Evolutionary conservation across 768 basidiomycete species (phyloP), one percentile per base, ranked within the genome.

Genomic region (Lactifluus piperatus): DNA sequence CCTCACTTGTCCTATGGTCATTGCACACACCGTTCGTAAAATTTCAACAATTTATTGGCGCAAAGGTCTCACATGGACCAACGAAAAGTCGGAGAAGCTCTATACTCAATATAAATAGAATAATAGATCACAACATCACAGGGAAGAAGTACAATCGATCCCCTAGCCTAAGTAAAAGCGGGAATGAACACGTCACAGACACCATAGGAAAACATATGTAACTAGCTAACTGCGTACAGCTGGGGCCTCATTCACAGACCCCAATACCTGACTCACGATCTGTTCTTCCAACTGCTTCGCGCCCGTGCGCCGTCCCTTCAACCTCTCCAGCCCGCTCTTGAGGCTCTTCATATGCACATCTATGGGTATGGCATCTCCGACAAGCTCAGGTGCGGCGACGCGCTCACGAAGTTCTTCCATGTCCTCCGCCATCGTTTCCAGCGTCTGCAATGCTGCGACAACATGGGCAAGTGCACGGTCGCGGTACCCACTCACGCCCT

Each of bases 281-380:
- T 72, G 67, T 4, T 73, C 78, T 62, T 82, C 80, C 51, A 77
- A 63, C 62, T 70, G 72, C 65, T 72, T 77, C 13, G 82, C 81
- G 49, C 77, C 76, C 24, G 74, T 67, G 58, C 86, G 76, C 5
- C 81, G 77, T 66, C 83, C 81, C 66, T 77, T 79, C 70, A 88
- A 64, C 65, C 77, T 77, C 62, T 85, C 79, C 65, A 89, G 64
- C 7, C 88, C 87, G 37, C 66, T 74, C 67, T 73, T 73, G 64
- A 91, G 88, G 59, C 83, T 88, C 72, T 80, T 80, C 71, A 91
- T 82, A 64, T 91, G 88, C 22, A 90, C 87, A 58, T 85, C 83
- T 4, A 85, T 73, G 4, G 88, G 85, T 16, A 89, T 75, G 43
- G 72, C 73, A n/a, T 79, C 70, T 5, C 80, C 82, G 11, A 80